These are phyloP conservation scores for Berberis vulgaris DNA, from an alignment of 164 flowering plant genomes.

Conservation along the genomic window DNA sequence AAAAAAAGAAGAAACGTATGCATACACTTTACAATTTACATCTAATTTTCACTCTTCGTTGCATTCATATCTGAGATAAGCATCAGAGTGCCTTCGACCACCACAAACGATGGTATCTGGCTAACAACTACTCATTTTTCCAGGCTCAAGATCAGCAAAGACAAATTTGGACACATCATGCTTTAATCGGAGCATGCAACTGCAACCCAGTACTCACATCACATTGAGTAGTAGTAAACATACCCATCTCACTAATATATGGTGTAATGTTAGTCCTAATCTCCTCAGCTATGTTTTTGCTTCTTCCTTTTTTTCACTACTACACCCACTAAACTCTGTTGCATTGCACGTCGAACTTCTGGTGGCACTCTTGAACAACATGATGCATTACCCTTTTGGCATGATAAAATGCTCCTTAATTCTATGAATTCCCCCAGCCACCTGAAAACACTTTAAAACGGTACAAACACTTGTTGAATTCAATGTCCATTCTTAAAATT, in stretches of 20 bases:
- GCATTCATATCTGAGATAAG: too few species aligned
- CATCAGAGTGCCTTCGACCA: too few species aligned
- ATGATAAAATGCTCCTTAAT: constrained; percentile 83
- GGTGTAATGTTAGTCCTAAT: constrained; percentile 14
- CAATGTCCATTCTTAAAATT: constrained; percentile 59
- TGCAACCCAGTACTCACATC: too few species aligned
- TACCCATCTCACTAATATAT: constrained; percentile 14
- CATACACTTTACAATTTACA: too few species aligned
- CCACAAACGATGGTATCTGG: too few species aligned
- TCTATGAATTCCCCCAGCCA: constrained; percentile 98
- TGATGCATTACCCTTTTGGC: constrained; percentile 86
- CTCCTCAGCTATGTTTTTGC: constrained; percentile 44
- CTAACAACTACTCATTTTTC: too few species aligned
- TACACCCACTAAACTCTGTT: constrained; percentile 59
- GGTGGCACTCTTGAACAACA: constrained; percentile 53
- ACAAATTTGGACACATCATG: too few species aligned
- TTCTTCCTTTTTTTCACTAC: constrained; percentile 53
- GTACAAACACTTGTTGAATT: constrained; percentile 61
- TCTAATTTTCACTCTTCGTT: too few species aligned
- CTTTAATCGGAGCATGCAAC: too few species aligned
- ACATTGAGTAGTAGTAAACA: too few species aligned
- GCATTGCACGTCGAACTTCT: constrained; percentile 58
- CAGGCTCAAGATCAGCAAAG: too few species aligned
- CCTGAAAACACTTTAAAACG: constrained; percentile 76
- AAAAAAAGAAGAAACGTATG: too few species aligned